Evolutionary conservation across 768 basidiomycete species (phyloP).

Genomic region (Xerocomus spinulosus): DNA sequence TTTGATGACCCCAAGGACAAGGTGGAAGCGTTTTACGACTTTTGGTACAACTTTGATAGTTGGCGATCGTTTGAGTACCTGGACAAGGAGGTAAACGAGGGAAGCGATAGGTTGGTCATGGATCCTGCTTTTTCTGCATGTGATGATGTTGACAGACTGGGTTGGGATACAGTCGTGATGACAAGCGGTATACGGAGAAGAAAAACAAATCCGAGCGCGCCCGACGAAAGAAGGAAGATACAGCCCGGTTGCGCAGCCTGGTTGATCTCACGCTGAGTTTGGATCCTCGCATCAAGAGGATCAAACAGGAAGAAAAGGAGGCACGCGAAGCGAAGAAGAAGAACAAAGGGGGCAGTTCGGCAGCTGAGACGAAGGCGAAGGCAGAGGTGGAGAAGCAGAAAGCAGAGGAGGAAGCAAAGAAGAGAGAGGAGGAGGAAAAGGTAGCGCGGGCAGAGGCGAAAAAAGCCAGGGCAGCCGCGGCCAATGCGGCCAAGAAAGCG

Average conservation of each 20-base stretch:
- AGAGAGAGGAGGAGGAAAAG: conserved; percentile 83
- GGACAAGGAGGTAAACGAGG: conserved; percentile 98
- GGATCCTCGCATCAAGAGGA: conserved; percentile 95
- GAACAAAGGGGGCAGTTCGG: conserved; percentile 37
- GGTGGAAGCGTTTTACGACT: conserved; percentile 94
- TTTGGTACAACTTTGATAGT: conserved; percentile 99
- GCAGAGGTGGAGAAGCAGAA: conserved; percentile 57
- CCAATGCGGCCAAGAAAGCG: conserved; percentile 90
- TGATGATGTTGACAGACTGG: conserved; percentile 9
- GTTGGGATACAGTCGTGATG: conserved; percentile 68
- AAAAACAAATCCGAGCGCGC: conserved; percentile 99
- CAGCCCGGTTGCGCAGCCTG: conserved; percentile 75
- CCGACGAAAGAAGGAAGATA: conserved; percentile 96
- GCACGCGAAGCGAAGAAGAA: conserved; percentile 90
- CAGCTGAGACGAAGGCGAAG: conserved; percentile 47
- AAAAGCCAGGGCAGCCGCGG: conserved; percentile 79
- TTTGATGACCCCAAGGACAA: conserved; percentile 68
- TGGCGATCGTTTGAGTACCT: conserved; percentile 98
- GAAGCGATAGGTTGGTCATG: conserved; percentile 76
- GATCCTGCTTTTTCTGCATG: not conserved
- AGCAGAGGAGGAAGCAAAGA: conserved; percentile 66
- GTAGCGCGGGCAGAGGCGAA: conserved; percentile 68
- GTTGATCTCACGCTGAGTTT: conserved; percentile 80
- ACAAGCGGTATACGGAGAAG: conserved; percentile 98
- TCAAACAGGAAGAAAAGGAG: conserved; percentile 95